These are phyloP conservation scores for Monosporozyma aerobia DNA, from an alignment of 805 yeast genomes.

Conservation along the genomic window DNA sequence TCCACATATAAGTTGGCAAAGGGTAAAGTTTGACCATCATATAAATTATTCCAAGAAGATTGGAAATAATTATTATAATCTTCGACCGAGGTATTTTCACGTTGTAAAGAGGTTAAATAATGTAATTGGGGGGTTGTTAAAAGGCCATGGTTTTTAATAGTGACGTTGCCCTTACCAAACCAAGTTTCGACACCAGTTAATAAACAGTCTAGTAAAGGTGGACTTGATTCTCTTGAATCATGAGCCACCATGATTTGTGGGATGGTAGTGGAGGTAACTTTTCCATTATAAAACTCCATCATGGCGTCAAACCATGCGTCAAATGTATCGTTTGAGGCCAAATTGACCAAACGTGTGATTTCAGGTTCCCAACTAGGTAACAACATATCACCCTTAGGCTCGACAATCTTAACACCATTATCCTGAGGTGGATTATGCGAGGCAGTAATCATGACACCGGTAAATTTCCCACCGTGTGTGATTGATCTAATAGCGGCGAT, in stretches of 20 bases:
- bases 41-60: slow-evolving; percentile 22
- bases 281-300: not conserved
- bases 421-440: slow-evolving; percentile 90
- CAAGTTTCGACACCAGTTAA: slow-evolving; percentile 43
- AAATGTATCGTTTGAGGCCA: slow-evolving; percentile 33
- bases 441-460: slow-evolving; percentile 97
- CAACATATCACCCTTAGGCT: slow-evolving; percentile 87
- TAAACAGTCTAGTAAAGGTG: slow-evolving; percentile 35
- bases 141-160: slow-evolving; percentile 48
- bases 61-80: slow-evolving; percentile 66
- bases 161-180: not conserved
- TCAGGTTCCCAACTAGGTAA: slow-evolving; percentile 72
- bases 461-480: slow-evolving; percentile 51
- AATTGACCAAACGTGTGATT: slow-evolving; percentile 75
- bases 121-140: slow-evolving; percentile 94
- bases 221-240: slow-evolving; percentile 85
- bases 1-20: slow-evolving; percentile 52
- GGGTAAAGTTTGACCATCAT: slow-evolving; percentile 8
- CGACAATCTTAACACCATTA: slow-evolving; percentile 89
- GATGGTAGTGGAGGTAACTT: slow-evolving; percentile 6
- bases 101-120: slow-evolving; percentile 64
- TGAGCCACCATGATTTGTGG: slow-evolving; percentile 62
- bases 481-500: slow-evolving; percentile 79
- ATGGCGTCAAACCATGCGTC: slow-evolving; percentile 33
- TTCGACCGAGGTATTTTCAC: slow-evolving; percentile 32